Base-by-base conservation (phyloP, 2,329 filamentous ascomycete species). In the Monilinia polystroma region DNA sequence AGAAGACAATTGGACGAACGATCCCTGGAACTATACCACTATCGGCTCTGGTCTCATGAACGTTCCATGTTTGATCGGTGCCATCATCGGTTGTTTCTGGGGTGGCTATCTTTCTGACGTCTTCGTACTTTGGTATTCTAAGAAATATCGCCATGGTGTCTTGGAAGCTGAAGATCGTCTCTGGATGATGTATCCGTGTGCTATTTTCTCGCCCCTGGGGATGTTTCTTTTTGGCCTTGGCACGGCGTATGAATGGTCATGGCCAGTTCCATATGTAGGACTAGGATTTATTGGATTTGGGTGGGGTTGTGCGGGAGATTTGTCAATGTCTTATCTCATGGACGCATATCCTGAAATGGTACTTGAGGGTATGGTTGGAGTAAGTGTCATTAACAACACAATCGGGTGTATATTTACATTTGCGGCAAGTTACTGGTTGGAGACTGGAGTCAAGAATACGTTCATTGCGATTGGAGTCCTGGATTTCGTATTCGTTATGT, bases 241-340 rank as follows among this genome's bases (percentile, higher is more conserved):
- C 7, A 76, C 76, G 0, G 74, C 77, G 2, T 77, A 81, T 49
- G 81, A 80, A 1, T 85, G 81, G 83, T 69, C 74, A 47, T 86
- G 84, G 84, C 82, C 80, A 1, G 77, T 77, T 11, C 81, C 84
- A 0, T 86, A 86, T 64, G 77, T 86, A 18, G 84, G 83, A 1
- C 76, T 86, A 0, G 84, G 82, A 4, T 81, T 86, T 70, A 85
- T 85, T 38, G 84, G 84, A 5, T 86, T 87, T 65, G 84, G 84
- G 2, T 86, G 84, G 75, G 84, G 84, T 10, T 86, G 84, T 62
- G 83, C 83, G 2, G 84, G 84, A 7, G 84, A 86, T 74, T 73
- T 87, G 67, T 79, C 80, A 64, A 80, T 84, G 78, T 81, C 83
- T 0, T 85, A 85, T 68, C 76, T 85, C 5, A 83, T 83, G 70